These are phyloP conservation scores for Pestalotiopsis sp. DNA, from an alignment of 2,329 filamentous ascomycete species.

Conservation along the genomic window DNA sequence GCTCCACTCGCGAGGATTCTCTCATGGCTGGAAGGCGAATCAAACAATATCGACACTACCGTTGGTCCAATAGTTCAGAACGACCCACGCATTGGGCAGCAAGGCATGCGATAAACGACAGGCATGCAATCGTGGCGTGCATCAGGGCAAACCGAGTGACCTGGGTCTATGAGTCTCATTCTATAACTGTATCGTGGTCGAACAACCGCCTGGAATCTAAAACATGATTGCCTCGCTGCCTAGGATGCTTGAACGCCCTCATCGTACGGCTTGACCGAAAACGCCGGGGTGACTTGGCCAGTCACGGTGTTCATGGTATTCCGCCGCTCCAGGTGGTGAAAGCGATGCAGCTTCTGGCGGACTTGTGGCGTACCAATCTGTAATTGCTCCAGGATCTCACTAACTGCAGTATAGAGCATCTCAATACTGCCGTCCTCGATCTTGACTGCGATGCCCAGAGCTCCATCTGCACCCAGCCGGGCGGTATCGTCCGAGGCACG, in stretches of 20 bases:
- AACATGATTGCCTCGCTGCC: background rate
- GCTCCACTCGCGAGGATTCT: background rate
- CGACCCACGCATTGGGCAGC: background rate
- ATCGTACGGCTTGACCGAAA: slow-evolving; percentile 12
- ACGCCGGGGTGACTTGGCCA: slow-evolving; percentile 25
- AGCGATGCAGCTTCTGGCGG: slow-evolving; percentile 31
- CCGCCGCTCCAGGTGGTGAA: slow-evolving; percentile 34
- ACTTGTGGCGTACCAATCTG: slow-evolving; percentile 36
- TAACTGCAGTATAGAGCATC: slow-evolving; percentile 45
- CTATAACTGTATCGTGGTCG: background rate
- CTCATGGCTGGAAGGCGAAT: background rate
- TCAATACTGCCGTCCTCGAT: slow-evolving; percentile 49
- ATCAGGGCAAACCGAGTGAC: background rate
- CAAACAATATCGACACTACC: background rate
- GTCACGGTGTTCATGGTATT: slow-evolving; percentile 43
- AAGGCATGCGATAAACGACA: background rate
- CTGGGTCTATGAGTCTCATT: background rate
- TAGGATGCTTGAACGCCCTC: background rate
- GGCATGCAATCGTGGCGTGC: background rate
- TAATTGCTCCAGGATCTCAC: slow-evolving; percentile 47
- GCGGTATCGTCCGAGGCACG: slow-evolving; percentile 38
- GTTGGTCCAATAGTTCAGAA: background rate
- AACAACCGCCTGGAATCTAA: background rate
- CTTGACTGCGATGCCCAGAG: slow-evolving; percentile 48
- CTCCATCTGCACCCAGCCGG: slow-evolving; percentile 37